phyloP scores from a whole-genome alignment of 1,284 basidiomycete genomes.

The Irpex sp. region DNA sequence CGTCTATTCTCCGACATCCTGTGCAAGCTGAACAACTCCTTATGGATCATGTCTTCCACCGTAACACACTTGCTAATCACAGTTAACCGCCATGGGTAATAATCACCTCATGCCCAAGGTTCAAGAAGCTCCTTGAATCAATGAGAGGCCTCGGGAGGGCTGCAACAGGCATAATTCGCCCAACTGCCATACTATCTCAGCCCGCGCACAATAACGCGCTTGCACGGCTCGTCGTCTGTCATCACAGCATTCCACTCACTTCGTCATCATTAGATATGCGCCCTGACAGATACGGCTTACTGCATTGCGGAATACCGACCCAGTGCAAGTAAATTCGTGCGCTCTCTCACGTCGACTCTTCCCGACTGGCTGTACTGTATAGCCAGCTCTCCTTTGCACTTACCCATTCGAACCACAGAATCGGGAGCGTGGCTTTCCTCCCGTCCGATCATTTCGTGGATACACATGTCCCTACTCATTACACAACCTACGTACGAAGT shows the following conservation, averaged over 20 bases:
- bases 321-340: not conserved
- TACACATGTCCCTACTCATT: slow-evolving; percentile 1
- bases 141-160: not conserved
- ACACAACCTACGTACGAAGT: not conserved
- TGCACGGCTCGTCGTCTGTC: not conserved
- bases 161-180: not conserved
- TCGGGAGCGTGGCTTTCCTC: not conserved
- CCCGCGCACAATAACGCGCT: not conserved
- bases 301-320: not conserved
- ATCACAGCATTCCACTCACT: not conserved
- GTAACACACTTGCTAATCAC: not conserved
- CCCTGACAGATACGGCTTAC: not conserved
- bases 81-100: not conserved
- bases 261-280: not conserved
- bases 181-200: not conserved
- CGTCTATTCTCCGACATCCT: not conserved
- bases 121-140: not conserved
- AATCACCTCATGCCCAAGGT: not conserved
- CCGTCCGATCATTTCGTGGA: slow-evolving; percentile 2
- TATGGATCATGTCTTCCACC: not conserved
- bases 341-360: not conserved
- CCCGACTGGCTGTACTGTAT: not conserved
- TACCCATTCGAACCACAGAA: no score
- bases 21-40: not conserved
- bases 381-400: no score